Percentiles rank a stretch among this genome's conserved stretches.
Evolutionary conservation across 2,329 filamentous ascomycete genomes (phyloP).

Genomic region (Hyphodiscus sp.): DNA sequence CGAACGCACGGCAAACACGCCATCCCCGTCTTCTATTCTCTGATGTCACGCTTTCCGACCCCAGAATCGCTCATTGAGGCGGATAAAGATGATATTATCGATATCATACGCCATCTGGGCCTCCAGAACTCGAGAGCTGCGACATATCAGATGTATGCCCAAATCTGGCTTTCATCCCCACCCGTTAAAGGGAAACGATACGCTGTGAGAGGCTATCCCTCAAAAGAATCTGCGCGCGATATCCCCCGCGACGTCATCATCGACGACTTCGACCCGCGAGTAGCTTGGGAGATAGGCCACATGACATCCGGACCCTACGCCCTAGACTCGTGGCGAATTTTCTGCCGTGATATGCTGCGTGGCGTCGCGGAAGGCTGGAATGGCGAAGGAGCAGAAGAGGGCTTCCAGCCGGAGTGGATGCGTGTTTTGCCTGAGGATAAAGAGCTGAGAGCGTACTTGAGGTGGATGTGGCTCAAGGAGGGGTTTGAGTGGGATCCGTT

Average conservation of each 20-base stretch:
- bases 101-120: slow-evolving; percentile 63
- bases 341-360: slow-evolving; percentile 74
- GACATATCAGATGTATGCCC: slow-evolving; percentile 64
- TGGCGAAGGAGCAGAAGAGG: slow-evolving; percentile 40
- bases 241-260: slow-evolving; percentile 41
- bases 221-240: slow-evolving; percentile 40
- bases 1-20: slow-evolving; percentile 68
- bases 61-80: slow-evolving; percentile 55
- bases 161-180: slow-evolving; percentile 57
- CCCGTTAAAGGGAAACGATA: slow-evolving; percentile 54
- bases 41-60: slow-evolving; percentile 64
- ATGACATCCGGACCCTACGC: slow-evolving; percentile 78
- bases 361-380: slow-evolving; percentile 61
- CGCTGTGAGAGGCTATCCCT: slow-evolving; percentile 49
- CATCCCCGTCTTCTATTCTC: slow-evolving; percentile 65
- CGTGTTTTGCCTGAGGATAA: slow-evolving; percentile 77
- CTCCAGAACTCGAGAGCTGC: slow-evolving; percentile 61
- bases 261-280: slow-evolving; percentile 34
- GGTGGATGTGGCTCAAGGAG: slow-evolving; percentile 89
- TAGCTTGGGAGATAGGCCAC: slow-evolving; percentile 76
- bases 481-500: slow-evolving; percentile 74
- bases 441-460: slow-evolving; percentile 77
- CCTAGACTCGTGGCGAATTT: slow-evolving; percentile 87
- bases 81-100: slow-evolving; percentile 47
- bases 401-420: slow-evolving; percentile 86